Conservation (phyloP, 2,329 filamentous ascomycete genomes). For the Aureobasidium sp. region DNA sequence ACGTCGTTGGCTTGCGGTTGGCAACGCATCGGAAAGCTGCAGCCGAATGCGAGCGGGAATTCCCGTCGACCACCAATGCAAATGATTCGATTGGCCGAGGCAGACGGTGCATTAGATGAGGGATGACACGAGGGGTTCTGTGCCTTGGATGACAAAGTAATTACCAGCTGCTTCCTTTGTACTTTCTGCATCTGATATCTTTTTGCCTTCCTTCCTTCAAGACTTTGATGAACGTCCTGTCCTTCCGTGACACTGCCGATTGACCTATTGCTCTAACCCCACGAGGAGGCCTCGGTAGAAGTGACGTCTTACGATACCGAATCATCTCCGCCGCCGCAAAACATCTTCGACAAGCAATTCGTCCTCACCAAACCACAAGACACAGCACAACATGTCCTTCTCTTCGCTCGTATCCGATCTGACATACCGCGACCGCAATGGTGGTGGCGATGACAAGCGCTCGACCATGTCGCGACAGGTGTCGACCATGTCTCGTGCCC, state of each 20-base stretch:
- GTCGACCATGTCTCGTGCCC: conserved; percentile 37
- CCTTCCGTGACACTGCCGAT: not conserved
- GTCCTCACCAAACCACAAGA: not conserved
- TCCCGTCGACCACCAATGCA: not conserved
- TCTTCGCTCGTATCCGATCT: conserved; percentile 47
- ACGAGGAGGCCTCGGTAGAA: not conserved
- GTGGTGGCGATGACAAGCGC: conserved; percentile 36
- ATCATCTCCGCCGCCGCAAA: conserved; percentile 2
- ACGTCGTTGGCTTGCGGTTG: not conserved
- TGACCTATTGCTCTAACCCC: not conserved
- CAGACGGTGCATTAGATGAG: conserved; percentile 1
- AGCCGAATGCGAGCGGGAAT: not conserved
- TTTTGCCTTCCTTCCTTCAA: not conserved
- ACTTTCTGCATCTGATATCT: not conserved
- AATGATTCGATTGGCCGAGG: conserved; percentile 10
- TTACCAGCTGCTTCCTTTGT: not conserved
- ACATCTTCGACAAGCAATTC: not conserved
- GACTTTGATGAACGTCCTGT: not conserved
- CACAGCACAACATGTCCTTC: conserved; percentile 39
- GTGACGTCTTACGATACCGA: not conserved
- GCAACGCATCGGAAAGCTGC: not conserved
- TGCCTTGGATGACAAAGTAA: conserved; percentile 2
- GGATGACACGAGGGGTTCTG: not conserved
- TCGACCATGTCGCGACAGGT: conserved; percentile 22
- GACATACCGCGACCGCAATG: conserved; percentile 39